Percentiles rank a stretch among this genome's conserved stretches.
phyloP scores from a whole-genome alignment of 2,329 filamentous ascomycete species.

The Biscogniauxia sp. region DNA sequence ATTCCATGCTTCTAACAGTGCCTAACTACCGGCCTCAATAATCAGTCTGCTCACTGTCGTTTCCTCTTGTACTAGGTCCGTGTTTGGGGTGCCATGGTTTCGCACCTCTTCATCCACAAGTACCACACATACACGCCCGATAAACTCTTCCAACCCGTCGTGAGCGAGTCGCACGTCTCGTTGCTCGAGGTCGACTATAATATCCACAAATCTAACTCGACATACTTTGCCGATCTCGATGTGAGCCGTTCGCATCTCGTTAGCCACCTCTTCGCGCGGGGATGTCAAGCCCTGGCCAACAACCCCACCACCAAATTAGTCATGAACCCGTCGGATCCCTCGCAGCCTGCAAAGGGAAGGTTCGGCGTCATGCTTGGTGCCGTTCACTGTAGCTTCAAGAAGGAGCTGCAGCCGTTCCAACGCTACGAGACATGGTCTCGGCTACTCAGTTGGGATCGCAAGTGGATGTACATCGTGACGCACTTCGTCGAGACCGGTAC shows the following conservation, averaged over 20 bases:
- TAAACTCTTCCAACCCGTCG: slow-evolving; percentile 70
- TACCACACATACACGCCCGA: slow-evolving; percentile 52
- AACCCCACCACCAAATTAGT: slow-evolving; percentile 53
- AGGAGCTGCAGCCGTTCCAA: slow-evolving; percentile 68
- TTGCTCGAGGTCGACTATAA: slow-evolving; percentile 84
- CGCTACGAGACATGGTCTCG: slow-evolving; percentile 72
- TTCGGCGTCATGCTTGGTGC: slow-evolving; percentile 68
- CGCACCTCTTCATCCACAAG: slow-evolving; percentile 51
- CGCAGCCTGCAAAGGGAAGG: slow-evolving; percentile 47
- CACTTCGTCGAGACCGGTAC: slow-evolving; percentile 67
- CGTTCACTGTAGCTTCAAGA: slow-evolving; percentile 70
- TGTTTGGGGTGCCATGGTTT: slow-evolving; percentile 55
- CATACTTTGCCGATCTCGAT: slow-evolving; percentile 86
- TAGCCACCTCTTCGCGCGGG: slow-evolving; percentile 62
- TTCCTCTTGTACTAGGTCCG: slow-evolving; percentile 44
- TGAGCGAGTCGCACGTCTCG: slow-evolving; percentile 64
- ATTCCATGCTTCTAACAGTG: not conserved
- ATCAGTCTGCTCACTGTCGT: not conserved
- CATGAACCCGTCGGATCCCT: slow-evolving; percentile 43
- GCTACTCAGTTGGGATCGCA: slow-evolving; percentile 72
- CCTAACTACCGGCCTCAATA: not conserved
- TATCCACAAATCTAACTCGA: slow-evolving; percentile 77
- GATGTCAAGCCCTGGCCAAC: slow-evolving; percentile 49
- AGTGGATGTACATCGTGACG: slow-evolving; percentile 76
- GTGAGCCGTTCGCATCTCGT: slow-evolving; percentile 79